Evolutionary conservation across 768 basidiomycete genomes (phyloP), one percentile per base, ranked within the genome.

Genomic region (Neoboletus brunneissimus): DNA sequence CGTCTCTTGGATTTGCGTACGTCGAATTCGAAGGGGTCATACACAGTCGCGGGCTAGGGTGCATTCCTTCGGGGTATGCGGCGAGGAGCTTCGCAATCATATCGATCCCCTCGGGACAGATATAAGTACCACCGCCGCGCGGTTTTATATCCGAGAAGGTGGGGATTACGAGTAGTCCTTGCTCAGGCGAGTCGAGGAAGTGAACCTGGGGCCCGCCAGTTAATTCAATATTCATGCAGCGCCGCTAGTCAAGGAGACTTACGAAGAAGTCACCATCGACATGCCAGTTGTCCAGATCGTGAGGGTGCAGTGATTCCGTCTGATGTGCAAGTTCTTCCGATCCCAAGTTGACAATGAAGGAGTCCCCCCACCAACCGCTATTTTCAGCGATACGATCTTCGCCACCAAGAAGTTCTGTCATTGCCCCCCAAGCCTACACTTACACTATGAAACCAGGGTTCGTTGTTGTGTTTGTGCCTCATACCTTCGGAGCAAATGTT

Each of bases 401-500:
- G 42, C 58, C 35, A 15, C 37, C 51, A 34, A 60, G 58, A 20
- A 49, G 20, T 47, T 55, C 58, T 32, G 34, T 32, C 43, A 55
- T 55, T 37, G 48, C 38, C 29, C 42, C 47, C 47, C 51, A 45
- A 35, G 51, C 47, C 50, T 53, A 44, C 15, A 23, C 23, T 16
- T 25, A 38, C 29, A 20, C 41, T 20, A 32, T 49, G 51, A 52
- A 20, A 10, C 29, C n/a, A 22, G 10, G 12, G 31, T 59, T 50
- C 18, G 29, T 40, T 27, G 20, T 41, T 41, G 18, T 44, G n/a
- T 31, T 35, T 15, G 31, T 47, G 35, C 31, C 18, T 31, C 48
- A 29, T 63, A 76, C 81, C 73, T 78, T 82, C 1, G 84, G 83
- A 15, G 83, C 77, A 64, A 85, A 83, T 1, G 67, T 75, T 12